A percentile compares a stretch with the other conserved stretches of the same genome.
Evolutionary conservation across 495 filamentous ascomycete species (phyloP).

Genomic region (Elaphomyces granulatus): DNA sequence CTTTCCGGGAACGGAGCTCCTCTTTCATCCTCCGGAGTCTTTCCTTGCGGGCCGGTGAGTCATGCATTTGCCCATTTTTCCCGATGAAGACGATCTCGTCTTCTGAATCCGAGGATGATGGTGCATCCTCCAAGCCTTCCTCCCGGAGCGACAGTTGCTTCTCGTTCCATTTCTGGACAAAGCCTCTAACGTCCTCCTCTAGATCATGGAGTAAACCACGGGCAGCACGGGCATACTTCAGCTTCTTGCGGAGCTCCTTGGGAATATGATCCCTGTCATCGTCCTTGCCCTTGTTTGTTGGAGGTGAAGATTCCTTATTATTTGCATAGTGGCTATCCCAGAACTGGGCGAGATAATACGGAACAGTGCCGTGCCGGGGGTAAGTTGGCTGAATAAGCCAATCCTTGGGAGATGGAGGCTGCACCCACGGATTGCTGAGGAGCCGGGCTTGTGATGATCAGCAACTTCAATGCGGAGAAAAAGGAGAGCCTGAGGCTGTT

Average conservation of each 20-base stretch:
- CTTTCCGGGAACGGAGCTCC: conserved; percentile 30
- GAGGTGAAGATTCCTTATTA: conserved; percentile 21
- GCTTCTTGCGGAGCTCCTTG: conserved; percentile 39
- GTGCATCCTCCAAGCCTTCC: conserved; percentile 35
- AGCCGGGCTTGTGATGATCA: conserved; percentile 51
- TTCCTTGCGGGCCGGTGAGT: conserved; percentile 32
- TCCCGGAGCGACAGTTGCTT: conserved; percentile 23
- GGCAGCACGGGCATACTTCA: conserved; percentile 58
- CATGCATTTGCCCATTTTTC: conserved; percentile 57
- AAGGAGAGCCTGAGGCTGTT: too few relatives aligned
- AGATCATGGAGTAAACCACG: conserved; percentile 49
- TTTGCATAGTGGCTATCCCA: conserved; percentile 61
- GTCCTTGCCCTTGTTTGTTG: conserved; percentile 22
- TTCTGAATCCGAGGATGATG: conserved; percentile 44
- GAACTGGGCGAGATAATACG: conserved; percentile 76
- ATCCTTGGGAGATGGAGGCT: conserved; percentile 66
- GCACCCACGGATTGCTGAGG: conserved; percentile 69
- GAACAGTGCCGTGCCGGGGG: conserved; percentile 53
- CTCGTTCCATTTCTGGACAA: conserved; percentile 46
- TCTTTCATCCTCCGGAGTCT: conserved; percentile 19
- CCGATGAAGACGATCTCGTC: conserved; percentile 94
- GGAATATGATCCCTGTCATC: conserved; percentile 32
- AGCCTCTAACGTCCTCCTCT: conserved; percentile 46
- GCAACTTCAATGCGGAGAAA: not conserved
- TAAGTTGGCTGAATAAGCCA: conserved; percentile 71